phyloP scores from a whole-genome alignment of 305 asterid species.

The Fraxinus dipetala region DNA sequence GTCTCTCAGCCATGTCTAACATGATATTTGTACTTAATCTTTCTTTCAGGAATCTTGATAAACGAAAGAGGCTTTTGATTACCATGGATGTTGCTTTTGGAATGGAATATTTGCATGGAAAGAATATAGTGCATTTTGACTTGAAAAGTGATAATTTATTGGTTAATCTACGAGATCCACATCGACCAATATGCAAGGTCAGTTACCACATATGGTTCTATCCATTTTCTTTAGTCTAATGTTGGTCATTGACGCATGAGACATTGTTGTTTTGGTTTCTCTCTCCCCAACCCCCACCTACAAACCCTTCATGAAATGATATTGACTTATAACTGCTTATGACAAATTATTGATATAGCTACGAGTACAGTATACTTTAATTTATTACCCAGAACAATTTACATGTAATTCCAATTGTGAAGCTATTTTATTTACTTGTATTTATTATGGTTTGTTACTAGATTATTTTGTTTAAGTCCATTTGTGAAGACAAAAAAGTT shows the following conservation, averaged over 20 bases:
- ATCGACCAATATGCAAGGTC: slow-evolving; percentile 99
- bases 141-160: slow-evolving; percentile 92
- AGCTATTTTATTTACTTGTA: neutral
- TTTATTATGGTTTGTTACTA: neutral
- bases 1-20: neutral
- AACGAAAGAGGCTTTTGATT: slow-evolving; percentile 85
- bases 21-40: slow-evolving; percentile 11
- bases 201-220: slow-evolving; percentile 20
- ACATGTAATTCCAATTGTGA: neutral
- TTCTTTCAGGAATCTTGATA: slow-evolving; percentile 66
- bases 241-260: neutral
- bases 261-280: neutral
- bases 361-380: neutral
- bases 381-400: neutral
- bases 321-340: neutral
- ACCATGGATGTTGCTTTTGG: slow-evolving; percentile 97
- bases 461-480: neutral
- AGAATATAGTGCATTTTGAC: slow-evolving; percentile 93
- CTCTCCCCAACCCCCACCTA: neutral
- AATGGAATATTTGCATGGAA: slow-evolving; percentile 97
- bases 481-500: neutral
- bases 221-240: neutral
- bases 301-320: neutral
- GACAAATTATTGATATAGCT: neutral
- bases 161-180: slow-evolving; percentile 98